A percentile compares a stretch with the other conserved stretches of the same genome.
Evolutionary conservation across 345 rosid species (phyloP).

Genomic region (Bruguiera parviflora): DNA sequence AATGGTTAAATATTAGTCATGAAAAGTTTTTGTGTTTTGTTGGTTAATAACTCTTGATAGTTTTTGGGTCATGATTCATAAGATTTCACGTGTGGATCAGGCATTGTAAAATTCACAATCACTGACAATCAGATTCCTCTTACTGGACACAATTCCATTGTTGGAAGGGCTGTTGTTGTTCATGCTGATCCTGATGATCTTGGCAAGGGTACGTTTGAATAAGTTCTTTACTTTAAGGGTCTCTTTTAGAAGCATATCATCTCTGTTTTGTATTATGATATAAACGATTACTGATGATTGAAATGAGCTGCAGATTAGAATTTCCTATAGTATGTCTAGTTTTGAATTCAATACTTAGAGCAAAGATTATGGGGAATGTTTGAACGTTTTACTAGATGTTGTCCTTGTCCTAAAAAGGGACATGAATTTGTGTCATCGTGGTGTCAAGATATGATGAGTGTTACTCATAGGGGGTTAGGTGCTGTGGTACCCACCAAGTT

Average conservation of each 20-base stretch:
- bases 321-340: too few relatives aligned
- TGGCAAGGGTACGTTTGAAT: constrained; percentile 66
- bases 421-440: too few relatives aligned
- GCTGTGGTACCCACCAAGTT: too few relatives aligned
- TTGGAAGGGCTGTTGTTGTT: constrained; percentile 94
- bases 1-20: background rate
- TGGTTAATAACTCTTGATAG: background rate
- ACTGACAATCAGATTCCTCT: constrained; percentile 85
- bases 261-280: background rate
- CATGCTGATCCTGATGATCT: constrained; percentile 96
- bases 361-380: too few relatives aligned
- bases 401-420: too few relatives aligned
- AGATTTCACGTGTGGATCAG: constrained; percentile 34
- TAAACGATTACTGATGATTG: background rate
- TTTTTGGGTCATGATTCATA: constrained; percentile 5
- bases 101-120: constrained; percentile 59
- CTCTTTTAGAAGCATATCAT: background rate
- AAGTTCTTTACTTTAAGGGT: background rate
- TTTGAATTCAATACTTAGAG: too few relatives aligned
- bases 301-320: too few relatives aligned
- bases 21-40: background rate
- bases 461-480: too few relatives aligned
- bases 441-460: too few relatives aligned
- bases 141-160: constrained; percentile 62
- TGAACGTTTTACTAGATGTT: too few relatives aligned